Conservation (phyloP, 2,329 filamentous ascomycete species). For the Botrytis cinerea region DNA sequence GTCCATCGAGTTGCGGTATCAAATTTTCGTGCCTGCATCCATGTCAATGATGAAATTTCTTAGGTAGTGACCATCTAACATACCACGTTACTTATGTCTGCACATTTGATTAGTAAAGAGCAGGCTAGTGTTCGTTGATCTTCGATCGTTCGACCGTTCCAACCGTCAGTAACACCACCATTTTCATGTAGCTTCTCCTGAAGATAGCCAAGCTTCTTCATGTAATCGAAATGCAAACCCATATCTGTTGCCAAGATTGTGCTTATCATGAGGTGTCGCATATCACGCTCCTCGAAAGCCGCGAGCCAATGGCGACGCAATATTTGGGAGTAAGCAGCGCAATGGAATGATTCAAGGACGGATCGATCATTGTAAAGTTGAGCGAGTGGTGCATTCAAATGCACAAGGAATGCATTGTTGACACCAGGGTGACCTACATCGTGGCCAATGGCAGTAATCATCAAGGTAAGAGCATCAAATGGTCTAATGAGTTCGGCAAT, state of each 20-base stretch:
- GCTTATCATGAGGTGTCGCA: slow-evolving; percentile 91
- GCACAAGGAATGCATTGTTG: slow-evolving; percentile 94
- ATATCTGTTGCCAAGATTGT: slow-evolving; percentile 98
- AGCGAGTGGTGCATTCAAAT: slow-evolving; percentile 86
- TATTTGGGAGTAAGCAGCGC: slow-evolving; percentile 94
- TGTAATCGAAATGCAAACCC: slow-evolving; percentile 96
- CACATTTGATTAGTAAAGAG: slow-evolving; percentile 93
- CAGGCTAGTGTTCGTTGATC: slow-evolving; percentile 81
- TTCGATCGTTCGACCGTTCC: slow-evolving; percentile 74
- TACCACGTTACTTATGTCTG: slow-evolving; percentile 98
- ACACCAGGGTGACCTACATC: slow-evolving; percentile 97
- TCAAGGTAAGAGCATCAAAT: slow-evolving; percentile 83
- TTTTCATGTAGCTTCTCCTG: slow-evolving; percentile 75
- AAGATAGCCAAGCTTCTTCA: slow-evolving; percentile 80
- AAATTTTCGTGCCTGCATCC: slow-evolving; percentile 74
- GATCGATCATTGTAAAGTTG: slow-evolving; percentile 97
- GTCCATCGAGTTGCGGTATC: slow-evolving; percentile 86
- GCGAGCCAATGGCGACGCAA: slow-evolving; percentile 88
- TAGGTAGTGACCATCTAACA: slow-evolving; percentile 44
- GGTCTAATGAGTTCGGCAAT: slow-evolving; percentile 77
- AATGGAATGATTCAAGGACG: slow-evolving; percentile 95
- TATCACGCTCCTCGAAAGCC: slow-evolving; percentile 73
- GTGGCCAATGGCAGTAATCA: slow-evolving; percentile 96
- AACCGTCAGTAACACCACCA: slow-evolving; percentile 63
- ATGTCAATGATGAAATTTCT: slow-evolving; percentile 33